Evolutionary conservation across 1,139 yeast genomes (phyloP), one percentile per base, ranked within the genome.

Genomic region (Taphrina sp.): DNA sequence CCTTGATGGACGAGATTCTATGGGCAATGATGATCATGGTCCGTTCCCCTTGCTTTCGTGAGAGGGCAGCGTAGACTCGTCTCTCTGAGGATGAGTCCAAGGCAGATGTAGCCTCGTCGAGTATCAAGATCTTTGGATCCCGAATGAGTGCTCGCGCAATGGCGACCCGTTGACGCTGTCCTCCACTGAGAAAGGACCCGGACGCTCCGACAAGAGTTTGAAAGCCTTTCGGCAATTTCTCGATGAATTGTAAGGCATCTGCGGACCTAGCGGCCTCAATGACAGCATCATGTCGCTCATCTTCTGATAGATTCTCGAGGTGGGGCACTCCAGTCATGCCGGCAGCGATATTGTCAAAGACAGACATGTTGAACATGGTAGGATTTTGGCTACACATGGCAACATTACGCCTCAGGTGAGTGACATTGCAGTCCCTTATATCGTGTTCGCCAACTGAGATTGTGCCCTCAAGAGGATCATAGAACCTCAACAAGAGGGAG

Each of bases 101-200:
- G 2, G 88, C 84, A 1, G 95, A 80, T 0, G 95, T 85, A 60
- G 88, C 83, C 65, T 87, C 95, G 68, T 87, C 95, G 54, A 87
- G 69, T 1, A 87, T 73, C 57, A 86, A 69, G 16, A 81, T 72
- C 35, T 73, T 69, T 0, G 95, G 89, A 43, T 74, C 72, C 47
- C 88, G 70, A 2, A 86, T 62, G 17, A 87, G 61, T 0, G 92
- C 89, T 59, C 95, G 76, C 0, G 87, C 90, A 60, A 87, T 80
- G 0, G 89, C 79, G 16, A 87, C 67, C 58, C 95, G 71, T 66
- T 87, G 95, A 3, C 83, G 75, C 67, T 87, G 95, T 2, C 95
- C 95, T 36, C 89, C 87, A 2, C 94, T 85, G 35, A 85, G 68
- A 56, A 80, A 65, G 0, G 78, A 69, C 36, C 72, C 73, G 2